Conservation (phyloP, 257 asterid genomes). For the Parsonsia alboflavescens region DNA sequence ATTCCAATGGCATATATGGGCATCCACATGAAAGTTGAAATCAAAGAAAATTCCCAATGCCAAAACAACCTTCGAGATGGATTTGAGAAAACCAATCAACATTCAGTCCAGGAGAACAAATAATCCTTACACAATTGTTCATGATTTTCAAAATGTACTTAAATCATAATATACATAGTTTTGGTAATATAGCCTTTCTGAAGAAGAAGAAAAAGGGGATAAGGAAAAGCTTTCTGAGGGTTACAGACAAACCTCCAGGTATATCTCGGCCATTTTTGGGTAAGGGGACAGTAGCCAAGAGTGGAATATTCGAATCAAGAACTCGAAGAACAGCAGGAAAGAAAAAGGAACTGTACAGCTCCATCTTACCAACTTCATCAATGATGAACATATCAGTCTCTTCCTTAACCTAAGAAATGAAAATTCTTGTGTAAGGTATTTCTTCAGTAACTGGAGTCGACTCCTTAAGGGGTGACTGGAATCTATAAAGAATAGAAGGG, state of each 20-base stretch:
- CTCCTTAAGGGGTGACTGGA: neutral
- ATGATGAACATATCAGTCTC: slow-evolving; percentile 71
- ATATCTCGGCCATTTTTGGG: slow-evolving; percentile 76
- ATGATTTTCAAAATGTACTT: neutral
- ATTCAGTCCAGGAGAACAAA: neutral
- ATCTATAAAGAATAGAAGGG: neutral
- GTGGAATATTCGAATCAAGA: slow-evolving; percentile 72
- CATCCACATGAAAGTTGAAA: neutral
- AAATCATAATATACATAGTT: no score
- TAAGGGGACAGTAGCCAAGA: slow-evolving; percentile 72
- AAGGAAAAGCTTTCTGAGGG: neutral
- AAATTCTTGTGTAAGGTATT: neutral
- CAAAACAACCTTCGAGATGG: neutral
- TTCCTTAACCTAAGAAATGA: slow-evolving; percentile 55
- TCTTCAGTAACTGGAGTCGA: neutral
- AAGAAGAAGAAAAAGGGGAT: no score
- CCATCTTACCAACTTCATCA: slow-evolving; percentile 95
- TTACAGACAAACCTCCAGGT: slow-evolving; percentile 64
- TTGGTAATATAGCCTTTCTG: no score
- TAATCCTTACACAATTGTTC: neutral
- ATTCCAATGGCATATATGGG: neutral
- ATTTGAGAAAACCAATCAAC: slow-evolving; percentile 4
- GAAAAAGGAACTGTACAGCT: slow-evolving; percentile 76
- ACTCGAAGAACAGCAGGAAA: slow-evolving; percentile 82
- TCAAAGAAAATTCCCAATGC: neutral